Percentiles rank a stretch among this genome's conserved stretches.
Evolutionary conservation across 164 flowering plant species (phyloP).

Genomic region (Echeveria elegans): DNA sequence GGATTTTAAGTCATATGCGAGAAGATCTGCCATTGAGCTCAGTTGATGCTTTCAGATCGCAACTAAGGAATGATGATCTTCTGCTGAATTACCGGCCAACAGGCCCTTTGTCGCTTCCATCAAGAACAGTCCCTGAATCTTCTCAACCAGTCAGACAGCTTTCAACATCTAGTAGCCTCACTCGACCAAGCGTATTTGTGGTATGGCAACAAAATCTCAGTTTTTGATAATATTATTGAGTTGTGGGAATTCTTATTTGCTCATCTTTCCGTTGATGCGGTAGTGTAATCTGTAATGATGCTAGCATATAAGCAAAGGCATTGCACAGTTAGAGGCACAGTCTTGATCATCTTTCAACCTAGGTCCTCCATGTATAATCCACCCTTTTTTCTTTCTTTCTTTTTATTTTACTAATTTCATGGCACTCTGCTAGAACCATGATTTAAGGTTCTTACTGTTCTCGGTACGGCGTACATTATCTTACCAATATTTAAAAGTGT

Average conservation of each 20-base stretch:
- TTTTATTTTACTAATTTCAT: background rate
- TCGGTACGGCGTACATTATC: too few relatives aligned
- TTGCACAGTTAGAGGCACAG: background rate
- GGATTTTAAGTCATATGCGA: conserved; percentile 13
- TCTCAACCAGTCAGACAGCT: conserved; percentile 11
- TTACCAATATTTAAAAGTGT: too few relatives aligned
- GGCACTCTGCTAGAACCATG: background rate
- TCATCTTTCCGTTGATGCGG: background rate
- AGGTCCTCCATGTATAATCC: too few relatives aligned
- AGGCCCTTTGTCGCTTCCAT: conserved; percentile 10
- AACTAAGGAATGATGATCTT: conserved; percentile 9
- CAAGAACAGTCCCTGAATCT: conserved; percentile 10
- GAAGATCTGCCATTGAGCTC: conserved; percentile 15
- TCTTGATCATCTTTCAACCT: background rate
- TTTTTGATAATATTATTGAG: background rate
- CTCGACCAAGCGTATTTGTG: conserved; percentile 12
- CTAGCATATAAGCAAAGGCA: background rate
- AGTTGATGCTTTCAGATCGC: conserved; percentile 17
- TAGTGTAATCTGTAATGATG: background rate
- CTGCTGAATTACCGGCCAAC: conserved; percentile 13
- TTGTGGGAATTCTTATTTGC: background rate
- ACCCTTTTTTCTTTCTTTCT: background rate
- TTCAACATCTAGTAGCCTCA: conserved; percentile 12
- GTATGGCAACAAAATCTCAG: conserved; percentile 11
- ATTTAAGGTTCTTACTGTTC: too few relatives aligned